Base-by-base conservation (phyloP, 2,329 filamentous ascomycete genomes). In the Leptosphaerulina australis region DNA sequence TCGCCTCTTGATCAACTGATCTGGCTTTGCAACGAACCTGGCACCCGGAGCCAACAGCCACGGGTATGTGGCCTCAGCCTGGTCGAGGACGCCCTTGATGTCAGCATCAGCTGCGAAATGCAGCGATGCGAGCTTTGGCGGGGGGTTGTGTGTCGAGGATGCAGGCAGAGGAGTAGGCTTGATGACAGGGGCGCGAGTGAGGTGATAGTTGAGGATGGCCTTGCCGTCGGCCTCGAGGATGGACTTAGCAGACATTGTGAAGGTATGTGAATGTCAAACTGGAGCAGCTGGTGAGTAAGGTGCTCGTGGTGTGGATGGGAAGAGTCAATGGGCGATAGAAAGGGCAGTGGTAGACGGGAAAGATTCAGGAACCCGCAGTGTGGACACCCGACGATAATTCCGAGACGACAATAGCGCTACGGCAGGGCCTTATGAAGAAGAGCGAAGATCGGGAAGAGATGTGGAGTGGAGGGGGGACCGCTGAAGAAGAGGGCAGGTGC, bases 121-220 rank as follows among this genome's bases (percentile, higher is more conserved):
- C 74, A 99, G 85, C 62, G 90, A 91, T 50, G 93, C 93, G 69
- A 97, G 86, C 79, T 90, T 93, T 68, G 92, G 81, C 56, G 94
- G 87, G 66, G 94, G 81, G 82, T 97, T 97, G 87, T 99, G 94
- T 76, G 85, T 94, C 61, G 88, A 78, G 60, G 89, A 83, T 63
- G 83, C 75, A 66, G 92, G 90, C 50, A 97, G 91, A 79, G 94
- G 91, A 72, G 91, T 93, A 65, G 93, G 90, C 88, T 97, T 97
- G 86, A 99, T 96, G 77, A 96, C 88, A 63, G 91, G 88, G 67
- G 94, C 91, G 75, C 94, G 89, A 69, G 94, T 97, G 79, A 99
- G 91, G 84, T 97, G 94, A 85, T 97, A 99, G 89, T 97, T 97
- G 85, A 99, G 85, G 83, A 99, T 97, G 85, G 94, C 94, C 89